Conservation (phyloP, 208 protist species). For the Wallacemonas sp. region DNA sequence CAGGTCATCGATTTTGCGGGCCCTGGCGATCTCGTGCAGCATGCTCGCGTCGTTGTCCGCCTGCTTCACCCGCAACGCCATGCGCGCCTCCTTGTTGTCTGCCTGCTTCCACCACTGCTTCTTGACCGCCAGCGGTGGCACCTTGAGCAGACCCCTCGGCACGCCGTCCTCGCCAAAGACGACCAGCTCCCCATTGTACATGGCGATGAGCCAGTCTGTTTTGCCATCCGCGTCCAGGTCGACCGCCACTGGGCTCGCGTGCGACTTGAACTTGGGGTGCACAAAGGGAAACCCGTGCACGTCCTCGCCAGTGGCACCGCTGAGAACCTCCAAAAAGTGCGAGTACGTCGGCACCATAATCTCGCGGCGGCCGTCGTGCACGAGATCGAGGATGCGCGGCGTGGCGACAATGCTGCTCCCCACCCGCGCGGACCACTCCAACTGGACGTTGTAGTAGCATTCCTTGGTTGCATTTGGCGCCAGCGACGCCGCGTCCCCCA, state of each 20-base stretch:
- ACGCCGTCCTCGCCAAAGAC: conserved; percentile 71
- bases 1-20: conserved; percentile 40
- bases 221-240: conserved; percentile 84
- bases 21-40: conserved; percentile 29
- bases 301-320: conserved; percentile 52
- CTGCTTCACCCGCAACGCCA: conserved; percentile 22
- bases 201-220: conserved; percentile 84
- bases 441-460: conserved; percentile 51
- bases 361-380: conserved; percentile 79
- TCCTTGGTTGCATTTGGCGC: conserved; percentile 17
- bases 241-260: conserved; percentile 78
- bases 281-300: conserved; percentile 84
- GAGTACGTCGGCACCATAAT: conserved; percentile 82
- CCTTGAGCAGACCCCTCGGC: conserved; percentile 45
- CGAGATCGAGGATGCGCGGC: conserved; percentile 80
- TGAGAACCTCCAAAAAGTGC: conserved; percentile 71
- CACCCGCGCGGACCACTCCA: conserved; percentile 81
- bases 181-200: conserved; percentile 87
- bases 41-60: conserved; percentile 16
- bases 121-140: conserved; percentile 82
- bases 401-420: conserved; percentile 80
- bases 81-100: conserved; percentile 13
- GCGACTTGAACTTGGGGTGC: conserved; percentile 72
- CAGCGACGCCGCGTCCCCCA: neutral
- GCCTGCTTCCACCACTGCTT: conserved; percentile 71